Percentiles rank a stretch among this genome's conserved stretches.
phyloP scores from a whole-genome alignment of 805 yeast species.

The Candida oleophila region DNA sequence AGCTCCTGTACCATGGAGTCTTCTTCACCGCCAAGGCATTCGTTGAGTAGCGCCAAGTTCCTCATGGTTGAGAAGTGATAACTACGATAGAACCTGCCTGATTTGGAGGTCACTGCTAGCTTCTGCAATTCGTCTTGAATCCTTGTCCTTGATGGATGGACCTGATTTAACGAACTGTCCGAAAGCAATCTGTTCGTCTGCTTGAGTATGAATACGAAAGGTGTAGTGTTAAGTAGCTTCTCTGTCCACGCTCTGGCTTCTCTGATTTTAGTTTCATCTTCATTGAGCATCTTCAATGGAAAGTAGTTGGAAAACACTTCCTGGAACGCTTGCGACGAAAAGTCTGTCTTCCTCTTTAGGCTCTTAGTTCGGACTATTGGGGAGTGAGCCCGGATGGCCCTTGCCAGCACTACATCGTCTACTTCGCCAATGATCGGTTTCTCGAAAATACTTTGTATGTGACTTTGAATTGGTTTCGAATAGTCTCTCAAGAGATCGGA shows the following conservation, averaged over 20 bases:
- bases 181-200: constrained; percentile 4
- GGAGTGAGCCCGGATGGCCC: not conserved
- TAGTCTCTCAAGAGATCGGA: not conserved
- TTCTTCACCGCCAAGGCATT: not conserved
- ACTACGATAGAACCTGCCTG: not conserved
- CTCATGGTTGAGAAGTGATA: constrained; percentile 34
- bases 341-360: not conserved
- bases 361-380: not conserved
- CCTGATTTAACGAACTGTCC: constrained; percentile 1
- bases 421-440: not conserved
- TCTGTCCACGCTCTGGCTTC: not conserved
- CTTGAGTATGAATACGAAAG: constrained; percentile 1
- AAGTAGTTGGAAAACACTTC: not conserved
- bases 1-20: constrained; percentile 4
- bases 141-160: not conserved
- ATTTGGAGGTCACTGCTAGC: not conserved
- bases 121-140: not conserved
- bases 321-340: not conserved
- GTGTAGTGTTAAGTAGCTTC: constrained; percentile 1
- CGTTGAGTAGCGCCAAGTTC: constrained; percentile 26
- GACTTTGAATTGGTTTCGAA: not conserved
- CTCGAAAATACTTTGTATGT: not conserved
- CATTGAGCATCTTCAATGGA: not conserved
- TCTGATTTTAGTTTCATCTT: no score
- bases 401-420: not conserved